A percentile compares a stretch with the other conserved stretches of the same genome.
These are phyloP conservation scores for Fonsecaea pugnacius DNA, from an alignment of 2,329 filamentous ascomycete genomes.

Conservation along the genomic window DNA sequence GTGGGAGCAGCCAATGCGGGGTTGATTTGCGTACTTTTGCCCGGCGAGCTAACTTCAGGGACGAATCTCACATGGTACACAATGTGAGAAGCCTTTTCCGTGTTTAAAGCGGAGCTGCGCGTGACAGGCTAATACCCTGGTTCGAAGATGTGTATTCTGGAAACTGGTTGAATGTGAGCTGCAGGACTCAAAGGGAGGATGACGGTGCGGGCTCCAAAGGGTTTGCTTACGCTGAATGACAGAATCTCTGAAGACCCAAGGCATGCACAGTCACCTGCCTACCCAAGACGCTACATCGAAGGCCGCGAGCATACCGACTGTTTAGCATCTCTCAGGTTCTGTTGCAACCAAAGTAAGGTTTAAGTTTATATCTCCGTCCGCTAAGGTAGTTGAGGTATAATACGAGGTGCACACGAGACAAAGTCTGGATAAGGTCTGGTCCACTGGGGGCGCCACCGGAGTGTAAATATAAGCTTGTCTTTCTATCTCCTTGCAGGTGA, in stretches of 20 bases:
- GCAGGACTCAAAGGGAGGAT: not conserved
- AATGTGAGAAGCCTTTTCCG: not conserved
- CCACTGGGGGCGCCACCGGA: not conserved
- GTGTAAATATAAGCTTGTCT: too few relatives aligned
- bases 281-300: not conserved
- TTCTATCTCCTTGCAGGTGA: too few relatives aligned
- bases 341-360: not conserved
- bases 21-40: constrained; percentile 1
- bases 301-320: not conserved
- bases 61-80: not conserved
- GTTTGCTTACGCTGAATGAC: not conserved
- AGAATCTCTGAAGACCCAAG: not conserved
- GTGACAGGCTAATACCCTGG: not conserved
- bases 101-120: constrained; percentile 2
- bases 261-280: not conserved
- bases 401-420: not conserved
- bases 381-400: not conserved
- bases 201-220: too few relatives aligned
- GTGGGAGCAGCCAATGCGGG: not conserved
- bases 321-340: not conserved
- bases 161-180: not conserved
- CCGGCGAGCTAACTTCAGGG: not conserved
- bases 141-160: not conserved
- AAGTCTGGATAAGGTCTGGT: not conserved
- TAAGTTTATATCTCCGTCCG: not conserved